Evolutionary conservation across 352 stramenopile genomes (phyloP).

Genomic region (Pythium periplocum): DNA sequence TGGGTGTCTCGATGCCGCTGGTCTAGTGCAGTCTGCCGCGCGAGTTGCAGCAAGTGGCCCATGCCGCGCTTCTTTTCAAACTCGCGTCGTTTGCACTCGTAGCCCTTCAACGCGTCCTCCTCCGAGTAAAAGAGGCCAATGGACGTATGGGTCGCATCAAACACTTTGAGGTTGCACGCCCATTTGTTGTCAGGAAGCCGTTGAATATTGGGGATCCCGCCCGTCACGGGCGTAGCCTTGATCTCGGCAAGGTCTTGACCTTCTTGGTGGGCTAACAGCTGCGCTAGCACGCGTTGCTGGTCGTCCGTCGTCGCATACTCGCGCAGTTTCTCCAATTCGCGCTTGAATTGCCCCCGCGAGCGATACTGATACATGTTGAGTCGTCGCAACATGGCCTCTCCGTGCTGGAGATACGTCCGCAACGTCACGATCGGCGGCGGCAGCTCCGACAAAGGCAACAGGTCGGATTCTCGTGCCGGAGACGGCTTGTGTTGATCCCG

Average conservation of each 20-base stretch:
- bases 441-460: no score
- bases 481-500: no score
- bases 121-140: constrained; percentile 28
- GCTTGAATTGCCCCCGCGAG: constrained; percentile 10
- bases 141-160: constrained; percentile 34
- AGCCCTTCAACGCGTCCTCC: constrained; percentile 36
- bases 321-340: constrained; percentile 16
- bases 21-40: constrained; percentile 8
- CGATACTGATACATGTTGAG: constrained; percentile 30
- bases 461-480: no score
- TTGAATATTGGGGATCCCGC: constrained; percentile 40
- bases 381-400: constrained; percentile 26
- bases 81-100: constrained; percentile 30
- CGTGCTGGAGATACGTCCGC: not conserved
- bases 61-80: constrained; percentile 5
- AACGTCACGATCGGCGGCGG: no score
- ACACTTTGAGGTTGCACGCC: constrained; percentile 41
- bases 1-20: constrained; percentile 26
- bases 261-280: constrained; percentile 2
- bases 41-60: no score
- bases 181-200: constrained; percentile 22
- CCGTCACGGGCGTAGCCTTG: constrained; percentile 17
- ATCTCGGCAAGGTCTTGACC: constrained; percentile 4
- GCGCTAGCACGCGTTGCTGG: constrained; percentile 19
- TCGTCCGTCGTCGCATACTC: constrained; percentile 11